Base-by-base conservation (phyloP, 371 early-diverging fungal genomes). In the Spiromyces aspiralis region DNA sequence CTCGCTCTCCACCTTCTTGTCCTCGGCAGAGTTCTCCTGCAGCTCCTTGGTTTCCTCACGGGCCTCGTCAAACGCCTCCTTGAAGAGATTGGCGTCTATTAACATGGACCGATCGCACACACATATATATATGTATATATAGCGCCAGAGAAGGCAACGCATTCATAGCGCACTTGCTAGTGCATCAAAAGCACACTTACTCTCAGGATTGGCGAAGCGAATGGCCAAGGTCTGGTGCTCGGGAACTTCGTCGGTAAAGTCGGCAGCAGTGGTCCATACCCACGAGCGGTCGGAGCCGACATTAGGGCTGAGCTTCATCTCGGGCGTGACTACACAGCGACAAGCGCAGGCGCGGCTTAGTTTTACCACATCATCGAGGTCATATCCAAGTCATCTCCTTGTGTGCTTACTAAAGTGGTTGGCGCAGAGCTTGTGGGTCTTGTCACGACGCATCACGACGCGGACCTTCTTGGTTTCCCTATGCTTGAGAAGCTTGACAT, bases 211-310 rank as follows among this genome's bases (percentile, higher is more conserved):
- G 61, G 86, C 93, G 56, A 97, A 92, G 56, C 97, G 87, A 54
- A 94, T 91, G 49, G 97, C 97, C 55, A 97, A 74, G 22, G 87
- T 75, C 69, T 95, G 90, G 44, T 81, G 74, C 45, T 77, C 75
- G 23, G 84, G 65, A 58, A 80, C 83, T 25, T 85, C 95, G 27
- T 96, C 97, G 41, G 93, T 83, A 44, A 86, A 75, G 61, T 96
- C 97, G 44, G 86, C 82, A 45, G 78, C 63, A 27, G 81, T 86
- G 54, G 75, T 90, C 84, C 87, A 96, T 23, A 95, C 95, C 95
- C 95, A 96, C 27, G 94, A 91, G 57, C 95, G 89, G 74, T 95
- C 97, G 23, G 90, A 90, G 44, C 93, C 95, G 53, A 94, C 86
- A 60, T 95, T 95, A 44, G 95, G 86, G 25, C 79, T 66, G 54